A percentile compares a stretch with the other conserved stretches of the same genome.
These are phyloP conservation scores for Colletotrichum godetiae DNA, from an alignment of 2,329 filamentous ascomycete species.

Conservation along the genomic window DNA sequence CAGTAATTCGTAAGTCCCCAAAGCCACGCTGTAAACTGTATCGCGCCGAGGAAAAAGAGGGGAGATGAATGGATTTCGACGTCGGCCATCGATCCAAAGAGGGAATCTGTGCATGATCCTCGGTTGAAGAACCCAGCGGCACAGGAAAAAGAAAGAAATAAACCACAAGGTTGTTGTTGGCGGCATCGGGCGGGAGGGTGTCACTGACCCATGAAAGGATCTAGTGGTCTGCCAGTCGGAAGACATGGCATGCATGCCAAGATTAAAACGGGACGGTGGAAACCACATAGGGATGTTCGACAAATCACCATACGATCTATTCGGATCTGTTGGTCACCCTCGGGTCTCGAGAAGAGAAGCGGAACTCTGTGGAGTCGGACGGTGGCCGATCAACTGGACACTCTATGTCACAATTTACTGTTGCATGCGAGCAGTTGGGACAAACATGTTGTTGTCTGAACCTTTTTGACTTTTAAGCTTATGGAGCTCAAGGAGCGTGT, in stretches of 20 bases:
- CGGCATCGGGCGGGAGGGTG: neutral
- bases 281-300: neutral
- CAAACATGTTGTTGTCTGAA: neutral
- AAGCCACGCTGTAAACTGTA: neutral
- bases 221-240: neutral
- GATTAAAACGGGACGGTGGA: neutral
- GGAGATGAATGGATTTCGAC: neutral
- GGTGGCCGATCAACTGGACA: neutral
- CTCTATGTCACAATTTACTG: neutral
- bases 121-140: neutral
- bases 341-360: neutral
- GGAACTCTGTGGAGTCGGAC: neutral
- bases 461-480: neutral
- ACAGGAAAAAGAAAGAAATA: neutral
- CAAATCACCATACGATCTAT: neutral
- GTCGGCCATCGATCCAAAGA: neutral
- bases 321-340: slow-evolving; percentile 1
- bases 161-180: neutral
- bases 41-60: neutral
- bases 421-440: neutral
- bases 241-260: neutral
- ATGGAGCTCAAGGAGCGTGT: neutral
- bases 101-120: neutral
- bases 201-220: neutral
- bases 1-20: neutral